Evolutionary conservation across 2,329 filamentous ascomycete species (phyloP).

Genomic region (Penicillium sp.): DNA sequence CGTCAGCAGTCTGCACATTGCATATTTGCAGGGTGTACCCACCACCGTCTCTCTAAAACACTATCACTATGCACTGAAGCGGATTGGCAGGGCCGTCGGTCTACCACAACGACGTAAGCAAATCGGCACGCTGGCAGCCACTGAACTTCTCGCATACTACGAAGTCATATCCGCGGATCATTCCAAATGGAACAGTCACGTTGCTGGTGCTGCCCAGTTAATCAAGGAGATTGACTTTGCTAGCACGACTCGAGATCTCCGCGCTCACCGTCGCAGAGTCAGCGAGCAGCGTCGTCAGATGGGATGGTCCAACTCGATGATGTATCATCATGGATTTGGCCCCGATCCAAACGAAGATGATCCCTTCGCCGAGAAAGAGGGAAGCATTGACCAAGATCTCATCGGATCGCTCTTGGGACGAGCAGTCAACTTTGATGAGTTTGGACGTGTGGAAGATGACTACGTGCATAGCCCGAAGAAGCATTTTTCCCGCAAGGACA

Average conservation of each 20-base stretch:
- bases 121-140: slow-evolving; percentile 84
- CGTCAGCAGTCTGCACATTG: slow-evolving; percentile 83
- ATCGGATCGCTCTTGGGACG: slow-evolving; percentile 65
- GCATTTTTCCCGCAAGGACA: slow-evolving; percentile 62
- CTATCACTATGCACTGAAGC: slow-evolving; percentile 82
- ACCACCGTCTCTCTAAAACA: slow-evolving; percentile 86
- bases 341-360: slow-evolving; percentile 49
- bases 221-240: slow-evolving; percentile 81
- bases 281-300: slow-evolving; percentile 40
- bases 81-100: slow-evolving; percentile 76
- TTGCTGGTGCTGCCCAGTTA: slow-evolving; percentile 82
- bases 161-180: slow-evolving; percentile 96
- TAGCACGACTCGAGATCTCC: slow-evolving; percentile 72
- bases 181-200: slow-evolving; percentile 91
- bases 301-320: slow-evolving; percentile 29
- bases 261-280: slow-evolving; percentile 65
- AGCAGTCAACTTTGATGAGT: slow-evolving; percentile 63
- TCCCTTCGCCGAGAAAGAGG: slow-evolving; percentile 50
- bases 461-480: slow-evolving; percentile 33
- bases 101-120: slow-evolving; percentile 72
- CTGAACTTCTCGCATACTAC: slow-evolving; percentile 85
- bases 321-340: slow-evolving; percentile 36
- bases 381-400: slow-evolving; percentile 62
- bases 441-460: slow-evolving; percentile 56
- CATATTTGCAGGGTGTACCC: slow-evolving; percentile 75